Base-by-base conservation (phyloP, 2,329 filamentous ascomycete genomes). In the Trichophyton verrucosum region DNA sequence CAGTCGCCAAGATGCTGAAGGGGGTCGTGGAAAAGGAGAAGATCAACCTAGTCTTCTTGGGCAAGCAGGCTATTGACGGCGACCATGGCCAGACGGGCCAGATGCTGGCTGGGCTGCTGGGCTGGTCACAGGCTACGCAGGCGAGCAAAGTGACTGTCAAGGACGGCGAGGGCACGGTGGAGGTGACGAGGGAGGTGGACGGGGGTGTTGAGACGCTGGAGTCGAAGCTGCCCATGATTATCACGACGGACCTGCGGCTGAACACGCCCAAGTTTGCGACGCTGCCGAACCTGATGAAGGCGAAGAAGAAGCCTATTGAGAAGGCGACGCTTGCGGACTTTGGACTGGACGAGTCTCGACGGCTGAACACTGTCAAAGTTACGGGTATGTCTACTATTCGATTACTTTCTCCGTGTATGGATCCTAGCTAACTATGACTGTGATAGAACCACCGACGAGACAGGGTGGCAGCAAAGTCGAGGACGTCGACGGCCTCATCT, bases 261-360 rank as follows among this genome's bases (percentile, higher is more conserved):
- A 99, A 99, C 72, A 90, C 95, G 82, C 94, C 94, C 62, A 81
- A 94, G 65, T 99, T 96, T 74, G 94, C 92, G 22, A 96, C 85
- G 75, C 75, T 99, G 82, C 92, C 91, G 58, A 97, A 97, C 73
- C 97, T 99, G 66, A 99, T 99, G 94, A 99, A 97, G 86, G 94
- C 94, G 59, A 99, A 99, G 88, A 99, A 97, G 88, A 99, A 99
- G 87, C 89, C 89, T 71, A 72, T 99, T 68, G 90, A 94, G 70
- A 97, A 96, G 87, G 87, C 90, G 82, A 89, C 82, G 66, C 74
- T 96, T 73, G 82, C 79, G 61, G 94, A 99, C 72, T 88, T 88
- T 74, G 89, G 88, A 1, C 76, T 96, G 49, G 86, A 91, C 68
- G 83, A 82, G 59, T 81, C 82, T 73, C 85, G 82, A 76, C 82